Evolutionary conservation across 2,329 filamentous ascomycete species (phyloP).

Genomic region (Dactylellina drechsleri): DNA sequence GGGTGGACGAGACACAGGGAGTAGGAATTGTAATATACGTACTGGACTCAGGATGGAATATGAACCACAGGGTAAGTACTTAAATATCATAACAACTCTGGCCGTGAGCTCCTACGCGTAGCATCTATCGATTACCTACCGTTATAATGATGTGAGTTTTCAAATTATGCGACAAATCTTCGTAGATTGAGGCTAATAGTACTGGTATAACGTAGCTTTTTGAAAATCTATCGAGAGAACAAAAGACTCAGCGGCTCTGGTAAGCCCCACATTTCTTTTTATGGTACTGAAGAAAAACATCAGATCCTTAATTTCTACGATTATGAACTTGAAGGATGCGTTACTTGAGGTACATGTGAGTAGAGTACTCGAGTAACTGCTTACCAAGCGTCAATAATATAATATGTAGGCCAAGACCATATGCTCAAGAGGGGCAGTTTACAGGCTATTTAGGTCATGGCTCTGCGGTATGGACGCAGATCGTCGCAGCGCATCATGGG

Average conservation of each 20-base stretch:
- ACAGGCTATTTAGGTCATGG: conserved; percentile 4
- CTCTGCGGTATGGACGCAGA: conserved; percentile 1
- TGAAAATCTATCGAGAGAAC: neutral
- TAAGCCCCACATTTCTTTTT: neutral
- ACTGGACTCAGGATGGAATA: conserved; percentile 13
- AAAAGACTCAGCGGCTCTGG: conserved; percentile 7
- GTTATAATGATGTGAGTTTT: too few relatives aligned
- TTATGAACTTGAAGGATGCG: too few relatives aligned
- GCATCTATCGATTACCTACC: too few relatives aligned
- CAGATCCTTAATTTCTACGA: too few relatives aligned
- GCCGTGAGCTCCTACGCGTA: too few relatives aligned
- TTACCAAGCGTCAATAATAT: too few relatives aligned
- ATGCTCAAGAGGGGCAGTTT: neutral
- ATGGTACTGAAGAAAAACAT: too few relatives aligned
- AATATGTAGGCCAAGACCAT: conserved; percentile 11
- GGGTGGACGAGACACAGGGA: conserved; percentile 8
- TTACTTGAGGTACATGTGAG: too few relatives aligned
- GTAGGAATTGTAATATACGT: conserved; percentile 8
- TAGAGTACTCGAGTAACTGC: too few relatives aligned
- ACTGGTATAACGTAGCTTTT: conserved; percentile 1
- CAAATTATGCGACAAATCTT: neutral
- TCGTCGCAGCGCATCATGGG: neutral
- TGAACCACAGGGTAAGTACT: conserved; percentile 4
- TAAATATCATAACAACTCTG: neutral
- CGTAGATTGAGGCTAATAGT: neutral